Base-by-base conservation (phyloP, 139 green algal genomes). In the Chlamydomonas sp. region DNA sequence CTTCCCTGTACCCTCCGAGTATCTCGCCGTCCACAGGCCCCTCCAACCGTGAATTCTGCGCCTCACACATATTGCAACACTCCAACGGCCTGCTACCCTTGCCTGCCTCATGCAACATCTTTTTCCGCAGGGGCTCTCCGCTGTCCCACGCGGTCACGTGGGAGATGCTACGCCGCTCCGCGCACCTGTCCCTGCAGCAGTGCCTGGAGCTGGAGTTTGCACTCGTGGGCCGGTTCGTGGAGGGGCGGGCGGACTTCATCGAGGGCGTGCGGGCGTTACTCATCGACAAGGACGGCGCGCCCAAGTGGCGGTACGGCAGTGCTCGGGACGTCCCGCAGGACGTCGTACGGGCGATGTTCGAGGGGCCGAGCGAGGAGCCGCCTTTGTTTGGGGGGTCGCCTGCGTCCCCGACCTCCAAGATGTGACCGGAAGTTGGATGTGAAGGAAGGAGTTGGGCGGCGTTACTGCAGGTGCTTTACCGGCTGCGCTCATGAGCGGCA, bases 241-340 rank as follows among this genome's bases (percentile, higher is more conserved):
- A 49, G 2, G 85, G 83, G 12, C 77, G 92, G 12, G 90, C 79
- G 3, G 95, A 96, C 87, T 96, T 96, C 86, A 64, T 83, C 2
- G 94, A 96, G 84, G 95, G 95, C 18, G 96, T 98, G 61, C 59
- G 88, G 17, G 95, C 96, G 14, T 81, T 91, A 64, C 93, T 99
- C 15, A 95, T 98, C 15, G 92, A 96, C 79, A 96, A 95, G 88
- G 91, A 88, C 84, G 91, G 91, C 76, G 86, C 72, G 75, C 93
- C 96, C 8, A 20, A 15, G 0, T 98, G 96, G 96, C 86, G 85
- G 73, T 95, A 94, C 71, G 64, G 89, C 62, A 90, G 58, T 76
- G 63, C 94, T 1, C 81, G 89, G 1, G 58, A 97, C 61, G 94
- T 96, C 68, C 71, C 77, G 59, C 49, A 61, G 60, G 8, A 16